Evolutionary conservation across 352 stramenopile species (phyloP), one percentile per base, ranked within the genome.

Genomic region (Phytopythium mirpurense): DNA sequence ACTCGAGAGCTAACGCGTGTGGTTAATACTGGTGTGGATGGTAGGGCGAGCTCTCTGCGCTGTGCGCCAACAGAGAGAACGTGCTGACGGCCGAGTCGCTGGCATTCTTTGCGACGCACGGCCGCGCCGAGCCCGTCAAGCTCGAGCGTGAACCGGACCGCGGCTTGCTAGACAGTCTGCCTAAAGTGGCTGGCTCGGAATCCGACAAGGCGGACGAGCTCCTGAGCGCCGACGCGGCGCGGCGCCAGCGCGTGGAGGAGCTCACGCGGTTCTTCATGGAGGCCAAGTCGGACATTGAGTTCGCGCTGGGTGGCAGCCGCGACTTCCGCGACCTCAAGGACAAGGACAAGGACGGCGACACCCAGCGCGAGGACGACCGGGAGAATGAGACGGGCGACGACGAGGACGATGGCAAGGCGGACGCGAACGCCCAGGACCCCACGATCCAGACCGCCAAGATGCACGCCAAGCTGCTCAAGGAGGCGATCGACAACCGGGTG

Each of bases 181-280:
- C 64, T 19, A 88, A 83, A 51, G 48, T 62, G 14, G 60, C 54
- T 14, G 46, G 62, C 31, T 34, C 45, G 27, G 38, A 14, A 3
- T 34, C 15, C 18, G 42, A 55, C 24, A 86, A 88, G 51, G 63
- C 83, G 46, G 72, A 90, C 45, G 78, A 91, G 19, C 56, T 88
- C 35, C 64, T 93, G 44, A 86, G 70, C 53, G 82, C 83, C 6
- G 85, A 95, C 52, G 77, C 83, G 3, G 83, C 81, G 32, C 71
- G 85, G 5, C 67, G 82, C 18, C 83, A 93, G 60, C 81, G 83
- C 35, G 85, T 95, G 7, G 85, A 95, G 61, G 85, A 95, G 53
- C 68, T 95, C 32, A 93, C 85, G 45, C 68, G 85, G 2, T 95
- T 95, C 62, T 95, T 95, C 52, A 93, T 95, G 83, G 85, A 95